These are phyloP conservation scores for Nakazawaea molendinolei DNA, from an alignment of 805 yeast species.

Conservation along the genomic window DNA sequence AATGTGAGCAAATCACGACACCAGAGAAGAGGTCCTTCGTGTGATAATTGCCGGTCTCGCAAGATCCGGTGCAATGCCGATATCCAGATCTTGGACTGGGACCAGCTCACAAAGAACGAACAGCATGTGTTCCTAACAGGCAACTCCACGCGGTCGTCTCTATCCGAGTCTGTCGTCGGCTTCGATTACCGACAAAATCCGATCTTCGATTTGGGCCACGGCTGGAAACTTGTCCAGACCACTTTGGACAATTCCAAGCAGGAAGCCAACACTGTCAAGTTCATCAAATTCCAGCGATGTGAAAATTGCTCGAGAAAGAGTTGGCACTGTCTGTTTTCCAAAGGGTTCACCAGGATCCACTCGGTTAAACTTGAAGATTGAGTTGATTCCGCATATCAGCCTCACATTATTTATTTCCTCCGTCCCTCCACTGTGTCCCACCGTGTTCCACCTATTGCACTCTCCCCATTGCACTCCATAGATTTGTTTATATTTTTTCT, in stretches of 20 bases:
- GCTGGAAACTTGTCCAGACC: conserved; percentile 9
- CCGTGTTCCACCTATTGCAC: too few relatives aligned
- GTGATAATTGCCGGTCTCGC: conserved; percentile 63
- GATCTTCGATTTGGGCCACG: background rate
- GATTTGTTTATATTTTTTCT: too few relatives aligned
- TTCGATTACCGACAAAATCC: conserved; percentile 9
- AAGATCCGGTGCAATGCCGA: conserved; percentile 73
- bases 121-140: background rate
- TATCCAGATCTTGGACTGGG: conserved; percentile 32
- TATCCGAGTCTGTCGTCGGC: too few relatives aligned
- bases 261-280: background rate
- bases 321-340: conserved; percentile 47
- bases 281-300: conserved; percentile 47
- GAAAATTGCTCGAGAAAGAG: conserved; percentile 44
- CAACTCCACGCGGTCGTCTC: too few relatives aligned
- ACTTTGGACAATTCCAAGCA: conserved; percentile 5
- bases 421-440: too few relatives aligned
- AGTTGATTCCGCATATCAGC: too few relatives aligned
- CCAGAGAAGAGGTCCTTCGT: conserved; percentile 70
- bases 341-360: conserved; percentile 52
- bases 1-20: conserved; percentile 24
- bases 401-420: too few relatives aligned
- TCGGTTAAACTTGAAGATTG: too few relatives aligned
- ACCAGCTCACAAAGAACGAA: conserved; percentile 1
- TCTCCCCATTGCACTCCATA: too few relatives aligned